Conservation (phyloP, 1,284 basidiomycete species). For the Rhodofomes roseus region DNA sequence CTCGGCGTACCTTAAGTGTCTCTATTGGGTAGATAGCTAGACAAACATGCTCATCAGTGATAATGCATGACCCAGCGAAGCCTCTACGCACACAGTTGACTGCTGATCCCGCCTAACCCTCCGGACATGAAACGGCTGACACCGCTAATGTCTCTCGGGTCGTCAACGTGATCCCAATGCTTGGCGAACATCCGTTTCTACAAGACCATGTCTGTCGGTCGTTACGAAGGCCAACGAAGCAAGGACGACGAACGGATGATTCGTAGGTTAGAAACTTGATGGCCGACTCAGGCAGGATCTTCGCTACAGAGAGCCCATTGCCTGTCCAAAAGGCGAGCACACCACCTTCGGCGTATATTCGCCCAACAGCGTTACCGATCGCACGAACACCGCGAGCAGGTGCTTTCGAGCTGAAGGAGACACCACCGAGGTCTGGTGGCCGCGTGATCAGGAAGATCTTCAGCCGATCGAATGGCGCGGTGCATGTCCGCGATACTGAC, state of each 20-base stretch:
- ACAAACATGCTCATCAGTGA: slow-evolving; percentile 13
- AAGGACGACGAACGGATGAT: slow-evolving; percentile 63
- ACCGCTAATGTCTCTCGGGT: slow-evolving; percentile 88
- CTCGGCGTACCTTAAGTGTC: slow-evolving; percentile 66
- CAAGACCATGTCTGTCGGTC: slow-evolving; percentile 8
- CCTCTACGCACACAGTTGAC: slow-evolving; percentile 75
- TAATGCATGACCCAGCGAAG: slow-evolving; percentile 6
- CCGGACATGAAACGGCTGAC: slow-evolving; percentile 92
- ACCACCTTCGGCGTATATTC: slow-evolving; percentile 87
- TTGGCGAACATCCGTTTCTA: slow-evolving; percentile 93
- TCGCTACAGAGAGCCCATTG: slow-evolving; percentile 78
- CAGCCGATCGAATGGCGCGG: slow-evolving; percentile 95
- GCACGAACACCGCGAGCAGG: slow-evolving; percentile 60
- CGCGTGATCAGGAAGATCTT: slow-evolving; percentile 97
- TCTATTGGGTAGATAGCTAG: slow-evolving; percentile 87
- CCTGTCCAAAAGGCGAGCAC: slow-evolving; percentile 92
- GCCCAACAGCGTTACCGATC: slow-evolving; percentile 68
- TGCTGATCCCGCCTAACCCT: slow-evolving; percentile 91
- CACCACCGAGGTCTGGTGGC: slow-evolving; percentile 63
- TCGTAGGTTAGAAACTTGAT: slow-evolving; percentile 99
- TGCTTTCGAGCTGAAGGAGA: slow-evolving; percentile 41
- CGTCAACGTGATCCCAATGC: slow-evolving; percentile 89
- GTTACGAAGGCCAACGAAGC: slow-evolving; percentile 1
- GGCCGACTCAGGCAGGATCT: slow-evolving; percentile 96
- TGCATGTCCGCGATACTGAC: slow-evolving; percentile 89